Percentiles rank a stretch among this genome's conserved stretches.
phyloP scores from a whole-genome alignment of 176 grass and related monocot genomes.

The Cenchrus americanus region DNA sequence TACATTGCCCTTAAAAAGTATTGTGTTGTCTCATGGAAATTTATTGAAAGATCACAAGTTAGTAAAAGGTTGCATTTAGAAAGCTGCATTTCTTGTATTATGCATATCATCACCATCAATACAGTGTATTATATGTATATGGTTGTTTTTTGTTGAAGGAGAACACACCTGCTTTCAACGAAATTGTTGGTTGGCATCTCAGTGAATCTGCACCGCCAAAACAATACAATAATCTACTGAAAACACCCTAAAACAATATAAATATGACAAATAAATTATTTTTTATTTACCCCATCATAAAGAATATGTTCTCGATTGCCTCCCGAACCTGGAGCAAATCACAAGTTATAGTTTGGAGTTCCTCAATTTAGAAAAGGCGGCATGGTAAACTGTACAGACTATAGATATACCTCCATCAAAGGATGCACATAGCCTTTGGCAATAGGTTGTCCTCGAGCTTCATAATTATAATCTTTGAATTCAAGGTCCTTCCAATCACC shows the following conservation, averaged over 20 bases:
- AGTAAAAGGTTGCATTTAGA: not conserved
- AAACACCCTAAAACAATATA: not conserved
- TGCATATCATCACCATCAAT: not conserved
- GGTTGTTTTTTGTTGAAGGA: not conserved
- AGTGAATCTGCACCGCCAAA: slow-evolving; percentile 62
- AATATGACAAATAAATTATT: slow-evolving; percentile 1
- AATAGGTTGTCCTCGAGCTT: slow-evolving; percentile 80
- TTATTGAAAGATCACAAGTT: no score
- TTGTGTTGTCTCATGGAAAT: no score
- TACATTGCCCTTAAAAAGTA: no score
- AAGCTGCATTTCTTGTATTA: not conserved
- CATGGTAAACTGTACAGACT: slow-evolving; percentile 28
- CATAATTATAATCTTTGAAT: slow-evolving; percentile 93
- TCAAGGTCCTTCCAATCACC: slow-evolving; percentile 92
- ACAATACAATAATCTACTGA: slow-evolving; percentile 5
- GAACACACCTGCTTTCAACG: slow-evolving; percentile 83
- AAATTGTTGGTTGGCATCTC: slow-evolving; percentile 98
- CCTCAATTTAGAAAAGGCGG: not conserved
- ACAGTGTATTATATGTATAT: not conserved
- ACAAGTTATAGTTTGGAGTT: not conserved
- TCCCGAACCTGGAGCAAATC: slow-evolving; percentile 69
- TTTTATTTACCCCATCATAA: slow-evolving; percentile 82
- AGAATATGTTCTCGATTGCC: slow-evolving; percentile 83
- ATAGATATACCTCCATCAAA: slow-evolving; percentile 75
- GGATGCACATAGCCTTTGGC: slow-evolving; percentile 73